A percentile compares a stretch with the other conserved stretches of the same genome.
phyloP scores from a whole-genome alignment of 495 filamentous ascomycete species.

The Evernia prunastri region DNA sequence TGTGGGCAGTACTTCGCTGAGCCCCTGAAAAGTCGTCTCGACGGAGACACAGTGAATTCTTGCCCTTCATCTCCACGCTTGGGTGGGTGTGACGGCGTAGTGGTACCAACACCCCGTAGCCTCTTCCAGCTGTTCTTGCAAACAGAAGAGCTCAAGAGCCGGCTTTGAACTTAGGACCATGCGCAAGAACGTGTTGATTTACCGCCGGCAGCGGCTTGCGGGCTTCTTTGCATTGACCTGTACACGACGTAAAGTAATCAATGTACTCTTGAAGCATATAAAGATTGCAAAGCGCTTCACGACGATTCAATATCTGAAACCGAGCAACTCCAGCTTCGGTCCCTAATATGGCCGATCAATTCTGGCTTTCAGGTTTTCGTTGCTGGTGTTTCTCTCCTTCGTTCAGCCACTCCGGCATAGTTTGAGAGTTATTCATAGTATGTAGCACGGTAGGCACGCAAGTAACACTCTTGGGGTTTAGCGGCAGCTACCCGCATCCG shows the following conservation, averaged over 20 bases:
- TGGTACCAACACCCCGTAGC: neutral
- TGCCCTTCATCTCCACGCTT: neutral
- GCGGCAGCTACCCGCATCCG: neutral
- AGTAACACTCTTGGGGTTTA: no score
- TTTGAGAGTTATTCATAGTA: neutral
- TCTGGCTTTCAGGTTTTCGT: neutral
- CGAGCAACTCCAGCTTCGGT: neutral
- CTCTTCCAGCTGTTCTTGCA: neutral
- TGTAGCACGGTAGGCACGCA: no score
- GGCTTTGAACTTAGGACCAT: neutral
- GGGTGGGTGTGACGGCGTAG: neutral
- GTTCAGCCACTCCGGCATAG: no score
- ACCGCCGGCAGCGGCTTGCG: no score
- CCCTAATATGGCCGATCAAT: neutral
- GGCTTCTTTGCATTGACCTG: no score
- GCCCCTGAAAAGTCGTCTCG: neutral
- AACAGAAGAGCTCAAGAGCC: neutral
- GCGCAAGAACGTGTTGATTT: no score
- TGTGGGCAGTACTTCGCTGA: neutral
- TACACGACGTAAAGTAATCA: no score
- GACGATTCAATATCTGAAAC: neutral
- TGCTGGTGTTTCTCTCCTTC: neutral
- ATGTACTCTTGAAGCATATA: no score
- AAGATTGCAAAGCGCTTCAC: conserved; percentile 5
- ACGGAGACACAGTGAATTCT: neutral